These are phyloP conservation scores for Penicillium vulpinum DNA, from an alignment of 2,329 filamentous ascomycete species.

Conservation along the genomic window DNA sequence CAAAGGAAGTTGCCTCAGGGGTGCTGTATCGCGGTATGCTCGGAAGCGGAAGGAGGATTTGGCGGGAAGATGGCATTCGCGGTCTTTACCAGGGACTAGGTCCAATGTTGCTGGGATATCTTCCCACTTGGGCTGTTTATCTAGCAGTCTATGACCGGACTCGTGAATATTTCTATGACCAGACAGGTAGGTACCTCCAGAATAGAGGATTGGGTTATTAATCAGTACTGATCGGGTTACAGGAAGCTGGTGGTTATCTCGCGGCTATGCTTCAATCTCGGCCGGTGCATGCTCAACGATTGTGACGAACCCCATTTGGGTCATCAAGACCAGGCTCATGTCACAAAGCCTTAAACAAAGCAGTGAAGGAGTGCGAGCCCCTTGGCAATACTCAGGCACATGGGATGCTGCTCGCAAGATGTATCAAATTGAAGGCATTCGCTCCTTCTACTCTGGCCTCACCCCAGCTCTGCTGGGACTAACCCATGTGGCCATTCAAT, in stretches of 20 bases:
- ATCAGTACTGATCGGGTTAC: conserved; percentile 16
- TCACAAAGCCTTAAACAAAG: conserved; percentile 69
- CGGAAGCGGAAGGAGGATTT: conserved; percentile 83
- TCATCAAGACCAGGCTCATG: conserved; percentile 98
- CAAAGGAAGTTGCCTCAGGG: conserved; percentile 45
- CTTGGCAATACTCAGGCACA: conserved; percentile 88
- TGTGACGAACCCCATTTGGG: conserved; percentile 97
- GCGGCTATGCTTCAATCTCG: conserved; percentile 84
- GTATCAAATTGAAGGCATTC: conserved; percentile 84
- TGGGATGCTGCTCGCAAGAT: conserved; percentile 92
- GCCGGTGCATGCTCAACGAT: conserved; percentile 92
- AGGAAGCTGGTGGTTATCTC: conserved; percentile 76
- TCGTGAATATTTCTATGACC: conserved; percentile 69
- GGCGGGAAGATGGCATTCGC: conserved; percentile 80
- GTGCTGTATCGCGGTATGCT: conserved; percentile 79
- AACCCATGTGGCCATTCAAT: conserved; percentile 94
- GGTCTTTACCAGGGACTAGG: conserved; percentile 93
- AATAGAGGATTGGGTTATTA: neutral
- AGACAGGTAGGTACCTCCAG: conserved; percentile 56
- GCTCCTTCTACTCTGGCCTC: conserved; percentile 92
- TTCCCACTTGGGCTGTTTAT: conserved; percentile 98
- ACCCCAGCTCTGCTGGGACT: conserved; percentile 88
- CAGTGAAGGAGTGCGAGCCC: conserved; percentile 51
- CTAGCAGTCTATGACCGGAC: conserved; percentile 94
- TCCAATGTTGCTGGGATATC: conserved; percentile 90